A percentile compares a stretch with the other conserved stretches of the same genome.
phyloP scores from a whole-genome alignment of 129 eudicot species.

The Centella asiatica region DNA sequence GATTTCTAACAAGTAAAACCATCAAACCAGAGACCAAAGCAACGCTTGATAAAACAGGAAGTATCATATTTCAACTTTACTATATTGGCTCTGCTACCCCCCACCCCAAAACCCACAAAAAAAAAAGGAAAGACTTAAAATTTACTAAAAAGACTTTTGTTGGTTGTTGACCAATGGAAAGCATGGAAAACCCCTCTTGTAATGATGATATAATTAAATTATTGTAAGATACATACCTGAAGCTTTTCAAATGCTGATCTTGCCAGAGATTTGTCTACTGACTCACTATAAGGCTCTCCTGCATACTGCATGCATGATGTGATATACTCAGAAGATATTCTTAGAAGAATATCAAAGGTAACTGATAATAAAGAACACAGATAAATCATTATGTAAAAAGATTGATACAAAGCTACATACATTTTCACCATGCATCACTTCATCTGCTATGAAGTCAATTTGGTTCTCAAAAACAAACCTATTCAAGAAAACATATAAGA shows the following conservation, averaged over 20 bases:
- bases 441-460: conserved; percentile 76
- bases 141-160: too few species aligned
- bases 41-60: too few species aligned
- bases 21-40: too few species aligned
- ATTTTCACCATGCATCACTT: conserved; percentile 82
- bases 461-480: conserved; percentile 96
- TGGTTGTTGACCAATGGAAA: too few species aligned
- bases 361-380: neutral
- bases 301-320: conserved; percentile 43
- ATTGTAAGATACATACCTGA: conserved; percentile 41
- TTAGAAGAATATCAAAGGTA: neutral
- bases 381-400: too few species aligned
- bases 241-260: conserved; percentile 80
- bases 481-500: conserved; percentile 1
- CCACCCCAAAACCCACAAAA: too few species aligned
- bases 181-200: too few species aligned
- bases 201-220: too few species aligned
- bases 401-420: conserved; percentile 46
- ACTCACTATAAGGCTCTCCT: conserved; percentile 34
- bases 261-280: conserved; percentile 47
- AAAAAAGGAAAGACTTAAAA: too few species aligned
- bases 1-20: too few species aligned
- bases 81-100: too few species aligned
- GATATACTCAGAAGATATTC: conserved; percentile 1
- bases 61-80: too few species aligned